Evolutionary conservation across 352 stramenopile genomes (phyloP).

Genomic region (Globisporangium nunn): DNA sequence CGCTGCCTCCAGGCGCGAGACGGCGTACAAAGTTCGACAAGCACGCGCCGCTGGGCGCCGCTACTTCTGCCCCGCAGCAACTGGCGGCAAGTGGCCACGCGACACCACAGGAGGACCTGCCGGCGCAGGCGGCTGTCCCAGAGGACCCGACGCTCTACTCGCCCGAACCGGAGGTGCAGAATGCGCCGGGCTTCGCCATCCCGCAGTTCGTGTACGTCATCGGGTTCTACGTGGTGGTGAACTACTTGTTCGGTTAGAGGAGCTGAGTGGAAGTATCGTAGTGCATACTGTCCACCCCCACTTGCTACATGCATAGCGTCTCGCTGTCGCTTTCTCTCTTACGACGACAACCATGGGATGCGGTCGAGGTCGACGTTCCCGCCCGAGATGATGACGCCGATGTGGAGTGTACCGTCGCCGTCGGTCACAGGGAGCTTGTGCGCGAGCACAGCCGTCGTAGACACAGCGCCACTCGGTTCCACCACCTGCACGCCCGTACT

Average conservation of each 20-base stretch:
- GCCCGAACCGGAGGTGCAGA: slow-evolving; percentile 45
- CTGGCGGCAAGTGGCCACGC: not conserved
- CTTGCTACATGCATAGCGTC: too few species aligned
- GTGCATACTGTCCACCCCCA: too few species aligned
- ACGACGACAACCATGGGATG: slow-evolving; percentile 33
- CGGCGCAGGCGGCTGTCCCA: slow-evolving; percentile 19
- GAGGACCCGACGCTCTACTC: slow-evolving; percentile 38
- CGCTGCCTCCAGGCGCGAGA: slow-evolving; percentile 38
- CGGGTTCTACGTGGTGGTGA: slow-evolving; percentile 57
- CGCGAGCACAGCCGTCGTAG: slow-evolving; percentile 30
- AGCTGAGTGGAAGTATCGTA: not conserved
- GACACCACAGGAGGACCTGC: slow-evolving; percentile 14
- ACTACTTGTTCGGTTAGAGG: slow-evolving; percentile 57
- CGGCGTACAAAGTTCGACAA: slow-evolving; percentile 71
- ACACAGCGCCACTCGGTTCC: slow-evolving; percentile 59
- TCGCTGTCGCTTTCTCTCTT: not conserved
- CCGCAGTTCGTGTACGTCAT: slow-evolving; percentile 63
- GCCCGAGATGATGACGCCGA: slow-evolving; percentile 57
- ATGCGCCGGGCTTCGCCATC: slow-evolving; percentile 36
- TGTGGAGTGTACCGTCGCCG: slow-evolving; percentile 14
- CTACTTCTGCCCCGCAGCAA: slow-evolving; percentile 6
- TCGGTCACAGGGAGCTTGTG: slow-evolving; percentile 32
- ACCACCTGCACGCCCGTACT: slow-evolving; percentile 43
- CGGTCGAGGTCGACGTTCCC: slow-evolving; percentile 61
- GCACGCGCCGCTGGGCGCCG: slow-evolving; percentile 14